Percentiles rank a stretch among this genome's conserved stretches.
Evolutionary conservation across 345 rosid species (phyloP).

Genomic region (Bruguiera gymnorhiza): DNA sequence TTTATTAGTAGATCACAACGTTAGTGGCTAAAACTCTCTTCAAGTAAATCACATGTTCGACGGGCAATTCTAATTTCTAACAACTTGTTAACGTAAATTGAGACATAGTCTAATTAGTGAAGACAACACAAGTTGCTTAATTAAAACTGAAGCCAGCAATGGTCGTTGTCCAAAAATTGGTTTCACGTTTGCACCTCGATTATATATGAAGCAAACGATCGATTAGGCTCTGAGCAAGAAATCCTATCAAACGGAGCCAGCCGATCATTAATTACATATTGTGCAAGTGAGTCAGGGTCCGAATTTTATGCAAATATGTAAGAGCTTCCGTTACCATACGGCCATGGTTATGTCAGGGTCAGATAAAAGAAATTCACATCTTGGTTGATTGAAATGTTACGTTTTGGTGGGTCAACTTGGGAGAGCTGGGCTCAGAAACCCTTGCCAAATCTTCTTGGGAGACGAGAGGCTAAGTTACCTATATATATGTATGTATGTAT

Average conservation of each 20-base stretch:
- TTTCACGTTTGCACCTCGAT: neutral
- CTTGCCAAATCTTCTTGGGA: too few relatives aligned
- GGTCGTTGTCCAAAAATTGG: neutral
- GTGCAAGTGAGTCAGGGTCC: neutral
- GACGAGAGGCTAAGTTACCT: too few relatives aligned
- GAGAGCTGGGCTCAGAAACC: too few relatives aligned
- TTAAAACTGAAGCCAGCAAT: neutral
- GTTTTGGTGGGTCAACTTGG: neutral
- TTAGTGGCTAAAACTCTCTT: too few relatives aligned
- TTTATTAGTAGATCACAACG: too few relatives aligned
- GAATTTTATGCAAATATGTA: neutral
- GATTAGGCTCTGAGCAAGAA: neutral
- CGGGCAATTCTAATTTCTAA: too few relatives aligned
- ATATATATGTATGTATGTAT: too few relatives aligned
- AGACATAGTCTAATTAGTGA: too few relatives aligned
- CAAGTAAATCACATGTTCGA: too few relatives aligned
- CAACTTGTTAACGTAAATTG: too few relatives aligned
- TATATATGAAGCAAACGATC: neutral
- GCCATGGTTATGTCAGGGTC: neutral
- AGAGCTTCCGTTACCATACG: too few relatives aligned
- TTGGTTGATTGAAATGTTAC: neutral
- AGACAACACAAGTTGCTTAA: too few relatives aligned
- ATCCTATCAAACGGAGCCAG: neutral
- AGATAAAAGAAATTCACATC: neutral
- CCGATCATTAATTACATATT: neutral